phyloP scores from a whole-genome alignment of 768 basidiomycete species.

The Pluteus cervinus region DNA sequence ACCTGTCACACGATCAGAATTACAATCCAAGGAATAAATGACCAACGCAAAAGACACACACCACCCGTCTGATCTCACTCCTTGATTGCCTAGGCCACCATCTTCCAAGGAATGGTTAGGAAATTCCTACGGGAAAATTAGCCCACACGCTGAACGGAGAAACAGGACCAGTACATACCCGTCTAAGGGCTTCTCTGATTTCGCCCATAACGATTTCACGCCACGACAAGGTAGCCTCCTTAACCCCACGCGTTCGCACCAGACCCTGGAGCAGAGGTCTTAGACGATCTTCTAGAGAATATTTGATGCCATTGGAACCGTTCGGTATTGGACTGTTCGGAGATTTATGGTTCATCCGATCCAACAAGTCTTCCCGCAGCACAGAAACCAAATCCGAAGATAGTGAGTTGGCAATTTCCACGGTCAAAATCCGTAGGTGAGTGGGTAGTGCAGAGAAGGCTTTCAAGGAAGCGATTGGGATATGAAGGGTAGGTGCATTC shows the following conservation, averaged over 20 bases:
- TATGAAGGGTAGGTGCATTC: slow-evolving; percentile 12
- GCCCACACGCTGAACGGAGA: slow-evolving; percentile 1
- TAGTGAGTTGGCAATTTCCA: slow-evolving; percentile 72
- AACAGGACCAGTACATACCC: slow-evolving; percentile 35
- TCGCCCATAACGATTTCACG: slow-evolving; percentile 60
- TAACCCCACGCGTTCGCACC: slow-evolving; percentile 62
- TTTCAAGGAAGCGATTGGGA: slow-evolving; percentile 61
- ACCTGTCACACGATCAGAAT: slow-evolving; percentile 19
- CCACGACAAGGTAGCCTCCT: slow-evolving; percentile 66
- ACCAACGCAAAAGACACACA: slow-evolving; percentile 1
- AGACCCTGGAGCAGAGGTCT: slow-evolving; percentile 76
- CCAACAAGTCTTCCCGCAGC: slow-evolving; percentile 59
- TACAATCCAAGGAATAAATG: background rate
- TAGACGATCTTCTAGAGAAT: slow-evolving; percentile 55
- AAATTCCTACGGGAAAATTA: too few relatives aligned
- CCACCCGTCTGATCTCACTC: slow-evolving; percentile 5
- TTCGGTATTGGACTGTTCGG: slow-evolving; percentile 14
- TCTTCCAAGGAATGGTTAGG: slow-evolving; percentile 45
- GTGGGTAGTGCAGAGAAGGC: slow-evolving; percentile 74
- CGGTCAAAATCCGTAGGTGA: slow-evolving; percentile 64
- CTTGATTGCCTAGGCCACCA: slow-evolving; percentile 13
- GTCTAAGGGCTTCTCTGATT: slow-evolving; percentile 48
- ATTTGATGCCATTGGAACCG: slow-evolving; percentile 31
- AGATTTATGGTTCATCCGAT: slow-evolving; percentile 34
- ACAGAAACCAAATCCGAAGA: slow-evolving; percentile 73